Conservation (phyloP, 202 grass and related monocot species). For the Brachypodium distachyon region DNA sequence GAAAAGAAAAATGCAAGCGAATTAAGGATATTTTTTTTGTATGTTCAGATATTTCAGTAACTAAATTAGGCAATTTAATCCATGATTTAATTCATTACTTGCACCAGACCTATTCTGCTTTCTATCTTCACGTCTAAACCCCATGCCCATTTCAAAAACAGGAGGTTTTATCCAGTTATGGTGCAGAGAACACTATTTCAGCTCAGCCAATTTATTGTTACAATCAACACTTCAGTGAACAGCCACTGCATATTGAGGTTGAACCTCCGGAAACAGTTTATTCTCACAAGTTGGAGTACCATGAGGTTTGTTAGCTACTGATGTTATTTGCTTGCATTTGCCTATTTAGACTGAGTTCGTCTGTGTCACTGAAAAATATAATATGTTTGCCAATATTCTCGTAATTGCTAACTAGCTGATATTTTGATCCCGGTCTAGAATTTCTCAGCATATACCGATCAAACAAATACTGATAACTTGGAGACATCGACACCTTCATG, state of each 20-base stretch:
- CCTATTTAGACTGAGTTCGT: not conserved
- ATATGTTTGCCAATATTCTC: not conserved
- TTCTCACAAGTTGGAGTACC: constrained; percentile 54
- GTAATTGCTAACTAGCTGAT: not conserved
- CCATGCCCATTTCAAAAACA: not conserved
- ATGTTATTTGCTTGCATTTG: not conserved
- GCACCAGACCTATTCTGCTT: not conserved
- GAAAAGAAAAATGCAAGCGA: not conserved
- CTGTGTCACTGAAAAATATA: not conserved
- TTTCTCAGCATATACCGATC: constrained; percentile 31
- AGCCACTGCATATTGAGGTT: constrained; percentile 51
- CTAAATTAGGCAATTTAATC: not conserved
- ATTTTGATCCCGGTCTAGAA: constrained; percentile 20
- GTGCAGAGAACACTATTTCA: constrained; percentile 31
- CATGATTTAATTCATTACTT: not conserved
- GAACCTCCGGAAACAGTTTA: constrained; percentile 45
- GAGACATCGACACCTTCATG: constrained; percentile 19
- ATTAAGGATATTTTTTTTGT: not conserved
- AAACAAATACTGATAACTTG: constrained; percentile 16
- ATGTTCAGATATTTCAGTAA: not conserved
- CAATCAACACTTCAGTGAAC: constrained; percentile 47
- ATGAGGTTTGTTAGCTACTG: constrained; percentile 42
- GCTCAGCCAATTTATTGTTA: constrained; percentile 47
- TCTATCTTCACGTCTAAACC: not conserved
- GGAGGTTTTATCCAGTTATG: constrained; percentile 26